These are phyloP conservation scores for Novakomyces olei DNA, from an alignment of 805 yeast species.

Conservation along the genomic window DNA sequence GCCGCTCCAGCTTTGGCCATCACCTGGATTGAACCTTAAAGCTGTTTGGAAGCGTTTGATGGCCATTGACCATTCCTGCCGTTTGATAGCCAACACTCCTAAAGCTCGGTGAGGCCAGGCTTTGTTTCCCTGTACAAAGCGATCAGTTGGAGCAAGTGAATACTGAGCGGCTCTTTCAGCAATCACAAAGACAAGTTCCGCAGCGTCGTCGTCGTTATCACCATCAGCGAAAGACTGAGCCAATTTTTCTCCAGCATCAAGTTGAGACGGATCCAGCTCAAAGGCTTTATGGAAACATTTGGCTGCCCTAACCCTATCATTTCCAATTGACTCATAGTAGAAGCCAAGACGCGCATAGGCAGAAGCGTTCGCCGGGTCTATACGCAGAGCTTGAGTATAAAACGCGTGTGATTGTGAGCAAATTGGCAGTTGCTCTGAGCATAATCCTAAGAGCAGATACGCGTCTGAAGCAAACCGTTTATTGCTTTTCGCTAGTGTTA, in stretches of 20 bases:
- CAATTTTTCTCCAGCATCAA: conserved; percentile 49
- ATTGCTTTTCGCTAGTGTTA: conserved; percentile 4
- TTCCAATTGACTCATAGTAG: conserved; percentile 35
- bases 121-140: no score
- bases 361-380: conserved; percentile 44
- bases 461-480: background rate
- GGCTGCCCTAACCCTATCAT: conserved; percentile 46
- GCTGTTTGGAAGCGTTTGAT: conserved; percentile 79
- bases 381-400: conserved; percentile 36
- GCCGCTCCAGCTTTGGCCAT: conserved; percentile 74
- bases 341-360: conserved; percentile 65
- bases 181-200: conserved; percentile 40
- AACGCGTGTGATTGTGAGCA: conserved; percentile 32
- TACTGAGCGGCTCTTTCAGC: conserved; percentile 21
- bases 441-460: background rate
- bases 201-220: conserved; percentile 53
- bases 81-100: conserved; percentile 56
- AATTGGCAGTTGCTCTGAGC: background rate
- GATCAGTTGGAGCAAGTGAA: no score
- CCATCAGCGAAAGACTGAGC: conserved; percentile 44
- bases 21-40: conserved; percentile 41
- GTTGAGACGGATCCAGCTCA: conserved; percentile 60
- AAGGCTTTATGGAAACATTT: conserved; percentile 79
- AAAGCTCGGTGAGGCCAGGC: conserved; percentile 75
- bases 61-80: conserved; percentile 52